Evolutionary conservation across 2,329 filamentous ascomycete species (phyloP), one percentile per base, ranked within the genome.

Genomic region (Aspergillus unguis): DNA sequence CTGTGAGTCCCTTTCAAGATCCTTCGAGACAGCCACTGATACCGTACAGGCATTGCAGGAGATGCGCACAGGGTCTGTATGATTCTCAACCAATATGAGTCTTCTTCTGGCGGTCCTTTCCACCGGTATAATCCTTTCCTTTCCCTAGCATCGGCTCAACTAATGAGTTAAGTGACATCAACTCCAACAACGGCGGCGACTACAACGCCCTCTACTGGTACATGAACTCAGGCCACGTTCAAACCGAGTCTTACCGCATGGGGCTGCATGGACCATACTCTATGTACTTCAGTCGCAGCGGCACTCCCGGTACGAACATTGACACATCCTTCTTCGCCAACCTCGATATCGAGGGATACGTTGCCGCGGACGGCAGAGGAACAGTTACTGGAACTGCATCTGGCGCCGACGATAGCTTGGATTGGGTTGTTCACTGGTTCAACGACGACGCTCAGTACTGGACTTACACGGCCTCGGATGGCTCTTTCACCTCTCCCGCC

Each of bases 251-350:
- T 9, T 86, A 68, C 69, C 78, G 85, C 31, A 80, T 79, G 66
- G 85, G 85, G 3, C 74, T 88, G 38, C 83, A 86, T 62, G 85
- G 85, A 1, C 85, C 85, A 0, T 88, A 87, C 59, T 77, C 80
- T 3, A 75, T 87, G 65, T 69, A 75, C 6, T 87, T 87, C 67
- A 80, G 78, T 10, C 78, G 82, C 55, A 80, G 78, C 6, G 80
- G 80, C 1, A 75, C 82, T 1, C 82, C 84, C 31, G 72, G 70
- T 37, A 73, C 68, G 4, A 69, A 72, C 33, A 66, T 78, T 45
- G 82, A 85, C 61, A 77, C 78, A 6, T 78, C 78, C 1, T 87
- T 85, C 74, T 85, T 85, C 65, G 75, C 74, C 3, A 76, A 81
- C 41, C 75, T 87, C 2, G 73, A 75, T 17, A 74, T 87, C 42